Evolutionary conservation across 371 early-diverging fungal genomes (phyloP).

Genomic region (Mortierella polycephala): DNA sequence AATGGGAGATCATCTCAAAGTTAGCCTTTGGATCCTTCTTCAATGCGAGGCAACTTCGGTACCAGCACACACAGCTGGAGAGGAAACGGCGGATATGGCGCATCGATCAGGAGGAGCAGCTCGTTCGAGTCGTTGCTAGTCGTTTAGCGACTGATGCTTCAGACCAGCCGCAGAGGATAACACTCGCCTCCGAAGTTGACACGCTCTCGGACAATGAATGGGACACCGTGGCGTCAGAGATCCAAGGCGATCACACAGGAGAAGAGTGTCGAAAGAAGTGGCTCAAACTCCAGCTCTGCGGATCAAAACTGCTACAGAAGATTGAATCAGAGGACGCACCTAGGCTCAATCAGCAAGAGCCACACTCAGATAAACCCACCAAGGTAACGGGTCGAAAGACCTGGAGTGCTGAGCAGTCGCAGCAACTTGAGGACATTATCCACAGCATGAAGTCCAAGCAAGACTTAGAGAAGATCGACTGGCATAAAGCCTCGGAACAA

Average conservation of each 20-base stretch:
- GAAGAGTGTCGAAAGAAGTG: conserved; percentile 32
- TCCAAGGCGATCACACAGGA: conserved; percentile 25
- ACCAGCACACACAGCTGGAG: conserved; percentile 18
- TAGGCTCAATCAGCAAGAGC: background rate
- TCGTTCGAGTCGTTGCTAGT: background rate
- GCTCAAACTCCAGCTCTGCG: conserved; percentile 11
- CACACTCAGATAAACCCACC: background rate
- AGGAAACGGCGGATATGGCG: conserved; percentile 21
- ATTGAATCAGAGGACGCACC: background rate
- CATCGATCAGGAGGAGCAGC: conserved; percentile 4
- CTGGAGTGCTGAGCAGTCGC: conserved; percentile 10
- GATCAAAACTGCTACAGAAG: background rate
- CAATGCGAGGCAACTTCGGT: conserved; percentile 10
- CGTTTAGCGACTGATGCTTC: background rate
- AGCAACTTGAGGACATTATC: conserved; percentile 11
- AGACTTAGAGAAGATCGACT: conserved; percentile 5
- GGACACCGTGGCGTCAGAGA: conserved; percentile 10
- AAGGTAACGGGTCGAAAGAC: background rate
- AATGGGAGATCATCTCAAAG: conserved; percentile 26
- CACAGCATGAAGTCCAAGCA: background rate
- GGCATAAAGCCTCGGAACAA: conserved; percentile 14
- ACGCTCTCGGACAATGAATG: conserved; percentile 8
- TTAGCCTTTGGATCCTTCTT: conserved; percentile 7
- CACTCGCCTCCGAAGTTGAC: background rate
- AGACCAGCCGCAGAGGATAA: background rate